phyloP scores from a whole-genome alignment of 495 filamentous ascomycete species.

The Sabuloglossum arenarium region DNA sequence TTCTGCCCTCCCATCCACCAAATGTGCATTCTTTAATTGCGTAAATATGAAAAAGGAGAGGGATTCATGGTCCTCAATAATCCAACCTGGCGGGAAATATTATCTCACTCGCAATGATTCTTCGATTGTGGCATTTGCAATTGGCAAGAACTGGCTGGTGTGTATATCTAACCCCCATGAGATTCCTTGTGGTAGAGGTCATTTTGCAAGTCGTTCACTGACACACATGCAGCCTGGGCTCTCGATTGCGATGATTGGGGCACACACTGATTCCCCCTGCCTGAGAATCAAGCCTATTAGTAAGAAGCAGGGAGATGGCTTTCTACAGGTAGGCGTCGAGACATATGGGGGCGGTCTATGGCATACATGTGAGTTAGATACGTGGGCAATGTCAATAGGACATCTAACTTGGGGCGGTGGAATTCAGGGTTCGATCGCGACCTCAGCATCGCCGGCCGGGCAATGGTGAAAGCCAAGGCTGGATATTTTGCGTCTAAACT shows the following conservation, averaged over 20 bases:
- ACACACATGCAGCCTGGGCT: conserved; percentile 47
- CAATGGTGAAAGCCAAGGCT: conserved; percentile 51
- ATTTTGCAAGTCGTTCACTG: not conserved
- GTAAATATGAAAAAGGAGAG: conserved; percentile 37
- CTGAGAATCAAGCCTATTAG: conserved; percentile 85
- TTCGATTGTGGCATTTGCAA: conserved; percentile 83
- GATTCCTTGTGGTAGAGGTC: not conserved
- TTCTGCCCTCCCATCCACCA: not conserved
- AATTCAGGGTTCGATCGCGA: conserved; percentile 77
- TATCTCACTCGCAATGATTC: conserved; percentile 89
- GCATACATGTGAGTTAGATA: conserved; percentile 30
- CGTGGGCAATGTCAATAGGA: not conserved
- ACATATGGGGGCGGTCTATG: conserved; percentile 81
- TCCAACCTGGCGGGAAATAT: conserved; percentile 82
- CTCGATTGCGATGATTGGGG: conserved; percentile 84
- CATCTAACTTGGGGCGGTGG: not conserved
- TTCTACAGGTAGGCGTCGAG: conserved; percentile 87
- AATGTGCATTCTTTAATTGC: not conserved
- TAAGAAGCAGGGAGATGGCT: conserved; percentile 73
- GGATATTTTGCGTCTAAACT: conserved; percentile 67
- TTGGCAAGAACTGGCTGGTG: conserved; percentile 76
- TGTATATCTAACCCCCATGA: not conserved
- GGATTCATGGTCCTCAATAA: conserved; percentile 63
- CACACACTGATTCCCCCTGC: conserved; percentile 87
- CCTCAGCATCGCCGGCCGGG: conserved; percentile 74